Evolutionary conservation across 2,329 filamentous ascomycete genomes (phyloP), one percentile per base, ranked within the genome.

Genomic region (Penicillium palitans): DNA sequence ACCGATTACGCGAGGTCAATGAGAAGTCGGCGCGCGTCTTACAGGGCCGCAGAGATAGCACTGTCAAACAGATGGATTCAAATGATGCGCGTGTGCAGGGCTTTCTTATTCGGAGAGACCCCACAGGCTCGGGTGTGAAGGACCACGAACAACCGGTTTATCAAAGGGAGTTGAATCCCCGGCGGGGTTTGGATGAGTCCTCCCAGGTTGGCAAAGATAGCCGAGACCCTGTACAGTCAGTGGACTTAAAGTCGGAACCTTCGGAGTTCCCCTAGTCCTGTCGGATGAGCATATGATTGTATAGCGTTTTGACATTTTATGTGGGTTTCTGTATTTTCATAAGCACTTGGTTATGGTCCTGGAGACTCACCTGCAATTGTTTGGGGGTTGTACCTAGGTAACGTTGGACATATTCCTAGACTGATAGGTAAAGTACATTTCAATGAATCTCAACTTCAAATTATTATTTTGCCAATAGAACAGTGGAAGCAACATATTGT

Each of bases 101-200:
- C 55, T 98, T 98, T 69, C 65, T 98, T 58, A 85, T 86, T 68
- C 85, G 90, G 59, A 82, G 91, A 63, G 89, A 95, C 68, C 83
- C 83, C 17, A 74, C 74, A 1, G 77, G 78, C 15, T 75, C 70
- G 61, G 78, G 78, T 6, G 66, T 80, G 52, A 79, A 78, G 59
- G 75, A 77, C 37, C 73, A 76, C 29, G 77, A 79, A 59, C 72
- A 76, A 40, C 61, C 69, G n/a, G 68, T 74, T 13, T 81, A 81
- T 66, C 67, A 72, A 39, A 58, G 68, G 33, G 62, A 72, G 40
- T 65, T 78, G 6, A 63, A 68, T 61, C 61, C 64, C 44, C 65
- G 59, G 8, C 40, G 60, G 17, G 39, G 45, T 17, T 40, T 41
- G 39, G 17, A 58, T 25, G 45, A 21, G 46, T 44, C 19, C 25